Evolutionary conservation across 257 asterid genomes (phyloP).

Genomic region (Mentha longifolia): DNA sequence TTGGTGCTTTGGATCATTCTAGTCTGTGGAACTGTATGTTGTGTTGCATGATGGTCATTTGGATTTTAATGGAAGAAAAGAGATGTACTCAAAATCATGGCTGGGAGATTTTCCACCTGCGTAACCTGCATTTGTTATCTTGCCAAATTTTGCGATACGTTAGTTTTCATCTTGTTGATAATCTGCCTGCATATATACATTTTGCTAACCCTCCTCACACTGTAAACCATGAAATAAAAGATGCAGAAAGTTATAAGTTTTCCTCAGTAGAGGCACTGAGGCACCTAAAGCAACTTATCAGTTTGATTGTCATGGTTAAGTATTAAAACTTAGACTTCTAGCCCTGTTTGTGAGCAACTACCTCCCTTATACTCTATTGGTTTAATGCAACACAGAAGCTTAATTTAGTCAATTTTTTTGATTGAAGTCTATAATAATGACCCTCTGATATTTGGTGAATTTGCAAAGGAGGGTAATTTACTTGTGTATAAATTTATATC

Average conservation of each 20-base stretch:
- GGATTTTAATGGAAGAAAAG: constrained; percentile 14
- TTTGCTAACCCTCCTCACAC: not conserved
- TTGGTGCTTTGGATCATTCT: constrained; percentile 13
- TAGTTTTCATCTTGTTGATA: constrained; percentile 11
- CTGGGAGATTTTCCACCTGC: constrained; percentile 23
- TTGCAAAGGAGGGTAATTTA: not conserved
- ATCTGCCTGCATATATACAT: too few relatives aligned
- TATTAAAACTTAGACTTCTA: not conserved
- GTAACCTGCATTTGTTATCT: constrained; percentile 3
- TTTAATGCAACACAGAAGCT: not conserved
- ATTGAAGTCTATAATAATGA: constrained; percentile 8
- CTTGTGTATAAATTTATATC: not conserved
- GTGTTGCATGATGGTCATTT: constrained; percentile 24
- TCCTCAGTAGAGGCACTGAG: too few relatives aligned
- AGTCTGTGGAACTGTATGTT: constrained; percentile 23
- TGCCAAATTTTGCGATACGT: constrained; percentile 15
- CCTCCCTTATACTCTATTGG: not conserved
- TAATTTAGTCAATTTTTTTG: constrained; percentile 5
- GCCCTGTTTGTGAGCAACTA: not conserved
- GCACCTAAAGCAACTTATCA: not conserved
- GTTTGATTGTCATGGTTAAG: constrained; percentile 1
- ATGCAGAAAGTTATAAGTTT: constrained; percentile 6
- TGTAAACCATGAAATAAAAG: not conserved
- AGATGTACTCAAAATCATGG: constrained; percentile 18
- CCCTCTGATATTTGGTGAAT: constrained; percentile 6